These are phyloP conservation scores for Taphrina deformans DNA, from an alignment of 1,139 yeast species.

Conservation along the genomic window DNA sequence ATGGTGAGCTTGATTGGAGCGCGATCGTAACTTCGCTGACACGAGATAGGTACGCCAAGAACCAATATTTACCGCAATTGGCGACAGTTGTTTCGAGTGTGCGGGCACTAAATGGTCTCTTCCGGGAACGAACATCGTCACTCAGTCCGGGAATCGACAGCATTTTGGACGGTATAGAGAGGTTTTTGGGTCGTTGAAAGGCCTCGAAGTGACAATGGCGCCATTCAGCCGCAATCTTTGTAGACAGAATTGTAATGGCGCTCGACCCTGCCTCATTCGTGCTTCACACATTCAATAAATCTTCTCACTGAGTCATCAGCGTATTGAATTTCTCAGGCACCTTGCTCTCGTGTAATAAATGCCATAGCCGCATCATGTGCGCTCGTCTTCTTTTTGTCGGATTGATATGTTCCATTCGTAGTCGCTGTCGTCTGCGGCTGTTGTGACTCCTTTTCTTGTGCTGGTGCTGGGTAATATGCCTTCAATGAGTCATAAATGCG, in stretches of 20 bases:
- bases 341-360: slow-evolving; percentile 14
- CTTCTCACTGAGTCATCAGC: neutral
- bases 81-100: slow-evolving; percentile 11
- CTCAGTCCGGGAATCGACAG: slow-evolving; percentile 18
- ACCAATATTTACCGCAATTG: slow-evolving; percentile 19
- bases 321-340: neutral
- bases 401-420: neutral
- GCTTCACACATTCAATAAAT: neutral
- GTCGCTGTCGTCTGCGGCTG: neutral
- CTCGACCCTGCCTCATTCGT: too few species aligned
- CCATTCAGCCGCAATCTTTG: neutral
- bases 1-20: neutral
- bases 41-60: slow-evolving; percentile 18
- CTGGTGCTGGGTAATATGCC: neutral
- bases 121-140: slow-evolving; percentile 23
- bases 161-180: slow-evolving; percentile 8
- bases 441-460: neutral
- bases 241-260: too few species aligned
- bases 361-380: slow-evolving; percentile 15
- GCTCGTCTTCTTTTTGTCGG: neutral
- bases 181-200: slow-evolving; percentile 18
- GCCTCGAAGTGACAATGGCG: too few species aligned
- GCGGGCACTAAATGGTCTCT: slow-evolving; percentile 19
- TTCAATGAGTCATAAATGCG: slow-evolving; percentile 19
- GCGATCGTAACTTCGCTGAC: neutral